Conservation (phyloP, 768 basidiomycete genomes). For the Cyathus striatus region DNA sequence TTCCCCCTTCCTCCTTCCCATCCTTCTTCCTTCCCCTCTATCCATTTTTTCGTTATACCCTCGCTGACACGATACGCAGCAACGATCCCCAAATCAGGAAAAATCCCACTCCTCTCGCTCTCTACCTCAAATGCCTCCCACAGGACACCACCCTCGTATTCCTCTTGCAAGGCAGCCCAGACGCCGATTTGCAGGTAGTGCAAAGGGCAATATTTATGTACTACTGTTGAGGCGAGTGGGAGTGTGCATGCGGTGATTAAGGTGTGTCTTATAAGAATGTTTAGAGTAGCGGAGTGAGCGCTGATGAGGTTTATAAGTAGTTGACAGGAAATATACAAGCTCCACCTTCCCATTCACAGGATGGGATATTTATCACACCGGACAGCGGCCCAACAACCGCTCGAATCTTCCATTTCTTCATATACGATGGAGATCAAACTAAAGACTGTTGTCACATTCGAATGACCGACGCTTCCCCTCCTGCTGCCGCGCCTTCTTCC, state of each 20-base stretch:
- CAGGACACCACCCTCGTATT: too few relatives aligned
- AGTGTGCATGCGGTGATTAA: slow-evolving; percentile 33
- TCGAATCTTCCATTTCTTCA: slow-evolving; percentile 30
- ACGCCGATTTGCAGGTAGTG: slow-evolving; percentile 15
- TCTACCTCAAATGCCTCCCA: too few relatives aligned
- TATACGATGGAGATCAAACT: slow-evolving; percentile 30
- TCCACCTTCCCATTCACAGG: too few relatives aligned
- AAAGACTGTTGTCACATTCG: too few relatives aligned
- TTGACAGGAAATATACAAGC: too few relatives aligned
- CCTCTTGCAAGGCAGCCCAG: too few relatives aligned
- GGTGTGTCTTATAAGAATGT: too few relatives aligned
- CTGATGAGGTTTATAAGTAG: slow-evolving; percentile 9
- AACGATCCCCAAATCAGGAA: slow-evolving; percentile 20
- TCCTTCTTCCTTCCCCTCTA: too few relatives aligned
- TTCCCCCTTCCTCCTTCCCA: slow-evolving; percentile 26
- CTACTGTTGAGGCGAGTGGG: slow-evolving; percentile 28
- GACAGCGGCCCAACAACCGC: slow-evolving; percentile 25
- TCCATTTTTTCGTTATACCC: too few relatives aligned
- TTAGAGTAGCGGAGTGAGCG: neutral
- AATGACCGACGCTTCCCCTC: slow-evolving; percentile 34
- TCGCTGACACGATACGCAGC: too few relatives aligned
- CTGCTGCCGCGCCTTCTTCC: slow-evolving; percentile 19
- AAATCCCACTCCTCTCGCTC: slow-evolving; percentile 19
- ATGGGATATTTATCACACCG: slow-evolving; percentile 25
- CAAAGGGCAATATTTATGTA: too few relatives aligned